A percentile compares a stretch with the other conserved stretches of the same genome.
These are phyloP conservation scores for Pneumocystis wakefieldiae DNA, from an alignment of 1,139 yeast genomes.

Conservation along the genomic window DNA sequence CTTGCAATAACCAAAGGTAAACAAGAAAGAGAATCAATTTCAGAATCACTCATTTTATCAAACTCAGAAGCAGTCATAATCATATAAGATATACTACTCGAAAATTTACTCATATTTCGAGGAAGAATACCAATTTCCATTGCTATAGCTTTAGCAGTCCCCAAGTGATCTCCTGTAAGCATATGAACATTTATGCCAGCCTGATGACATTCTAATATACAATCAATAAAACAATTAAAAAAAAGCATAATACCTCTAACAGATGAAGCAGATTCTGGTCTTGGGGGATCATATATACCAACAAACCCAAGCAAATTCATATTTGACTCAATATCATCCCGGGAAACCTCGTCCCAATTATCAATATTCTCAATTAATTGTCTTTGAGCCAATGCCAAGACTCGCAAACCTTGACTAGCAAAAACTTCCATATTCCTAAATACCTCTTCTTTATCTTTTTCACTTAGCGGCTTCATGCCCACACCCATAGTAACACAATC, in stretches of 20 bases:
- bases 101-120: constrained; percentile 27
- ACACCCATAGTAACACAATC: constrained; percentile 30
- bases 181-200: constrained; percentile 75
- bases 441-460: constrained; percentile 30
- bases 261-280: constrained; percentile 53
- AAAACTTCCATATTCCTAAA: constrained; percentile 47
- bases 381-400: constrained; percentile 47
- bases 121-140: constrained; percentile 70
- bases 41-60: constrained; percentile 45
- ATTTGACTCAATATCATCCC: constrained; percentile 41
- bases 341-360: constrained; percentile 19
- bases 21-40: constrained; percentile 55
- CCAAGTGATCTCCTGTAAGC: constrained; percentile 74
- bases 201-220: constrained; percentile 35
- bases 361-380: constrained; percentile 11
- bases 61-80: constrained; percentile 65
- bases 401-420: constrained; percentile 58
- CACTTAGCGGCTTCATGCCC: constrained; percentile 25
- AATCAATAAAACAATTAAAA: not conserved
- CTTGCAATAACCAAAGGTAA: constrained; percentile 47
- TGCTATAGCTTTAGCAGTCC: not conserved
- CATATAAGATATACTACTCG: constrained; percentile 49
- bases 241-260: constrained; percentile 28
- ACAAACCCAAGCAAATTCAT: constrained; percentile 53
- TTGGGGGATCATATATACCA: constrained; percentile 75